These are phyloP conservation scores for Phyllachora maydis DNA, from an alignment of 2,329 filamentous ascomycete species.

Conservation along the genomic window DNA sequence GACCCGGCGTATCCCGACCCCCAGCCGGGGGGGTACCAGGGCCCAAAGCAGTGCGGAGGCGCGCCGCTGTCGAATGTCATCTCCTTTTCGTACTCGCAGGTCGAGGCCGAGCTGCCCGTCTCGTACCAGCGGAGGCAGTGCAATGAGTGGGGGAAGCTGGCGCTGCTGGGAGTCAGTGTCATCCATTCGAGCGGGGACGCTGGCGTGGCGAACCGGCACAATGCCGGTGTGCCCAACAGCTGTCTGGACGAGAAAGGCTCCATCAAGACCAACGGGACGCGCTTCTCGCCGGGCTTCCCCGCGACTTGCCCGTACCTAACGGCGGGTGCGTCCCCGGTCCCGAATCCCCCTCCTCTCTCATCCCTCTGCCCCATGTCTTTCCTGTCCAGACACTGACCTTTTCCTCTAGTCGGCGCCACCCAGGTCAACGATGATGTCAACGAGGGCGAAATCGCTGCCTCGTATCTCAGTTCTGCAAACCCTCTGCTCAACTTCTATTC, in stretches of 20 bases:
- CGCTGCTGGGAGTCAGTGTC: background rate
- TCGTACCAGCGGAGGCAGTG: background rate
- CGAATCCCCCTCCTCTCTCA: no score
- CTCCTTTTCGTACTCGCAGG: background rate
- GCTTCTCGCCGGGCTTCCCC: background rate
- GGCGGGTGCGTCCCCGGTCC: no score
- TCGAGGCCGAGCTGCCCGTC: background rate
- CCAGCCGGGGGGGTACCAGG: background rate
- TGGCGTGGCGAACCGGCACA: background rate
- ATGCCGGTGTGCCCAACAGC: background rate
- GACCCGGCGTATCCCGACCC: background rate
- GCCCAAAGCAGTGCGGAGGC: background rate
- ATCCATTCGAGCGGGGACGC: background rate
- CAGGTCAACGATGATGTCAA: background rate
- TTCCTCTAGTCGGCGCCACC: no score
- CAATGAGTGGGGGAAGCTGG: background rate
- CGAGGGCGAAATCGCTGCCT: background rate
- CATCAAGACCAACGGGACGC: background rate
- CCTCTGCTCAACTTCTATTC: no score
- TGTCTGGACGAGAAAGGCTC: constrained; percentile 1
- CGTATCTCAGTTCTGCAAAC: no score
- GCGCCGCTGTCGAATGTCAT: background rate
- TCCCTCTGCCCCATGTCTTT: no score
- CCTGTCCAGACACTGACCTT: no score
- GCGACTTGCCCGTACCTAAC: background rate